Conservation (phyloP, 495 filamentous ascomycete species). For the Hyaloscypha bicolor region DNA sequence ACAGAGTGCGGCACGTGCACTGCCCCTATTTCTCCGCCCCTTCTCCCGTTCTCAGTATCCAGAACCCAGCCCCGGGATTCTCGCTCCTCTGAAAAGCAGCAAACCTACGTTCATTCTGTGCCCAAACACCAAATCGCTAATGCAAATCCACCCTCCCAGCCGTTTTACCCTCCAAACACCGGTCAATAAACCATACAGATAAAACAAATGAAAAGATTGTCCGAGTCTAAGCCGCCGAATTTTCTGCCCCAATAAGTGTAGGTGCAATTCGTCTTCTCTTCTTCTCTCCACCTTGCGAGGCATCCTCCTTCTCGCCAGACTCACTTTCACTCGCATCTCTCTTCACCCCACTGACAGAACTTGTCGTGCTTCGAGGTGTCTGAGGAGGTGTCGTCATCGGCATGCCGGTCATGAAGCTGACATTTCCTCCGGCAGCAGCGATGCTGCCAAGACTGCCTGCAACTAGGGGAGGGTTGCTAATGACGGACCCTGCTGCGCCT, state of each 20-base stretch:
- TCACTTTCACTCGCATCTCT: constrained; percentile 59
- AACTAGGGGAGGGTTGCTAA: constrained; percentile 80
- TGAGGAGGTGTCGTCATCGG: constrained; percentile 70
- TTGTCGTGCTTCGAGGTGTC: constrained; percentile 64
- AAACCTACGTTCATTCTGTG: neutral
- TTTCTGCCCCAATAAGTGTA: constrained; percentile 53
- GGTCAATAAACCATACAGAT: neutral
- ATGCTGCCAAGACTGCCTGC: constrained; percentile 74
- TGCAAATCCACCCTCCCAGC: neutral
- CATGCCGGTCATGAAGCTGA: constrained; percentile 54
- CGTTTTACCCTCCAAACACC: neutral
- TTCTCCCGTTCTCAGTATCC: neutral
- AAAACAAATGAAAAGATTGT: neutral
- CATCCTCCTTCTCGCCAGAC: constrained; percentile 40
- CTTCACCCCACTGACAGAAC: constrained; percentile 51
- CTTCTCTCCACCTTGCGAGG: constrained; percentile 37
- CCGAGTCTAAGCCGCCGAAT: neutral
- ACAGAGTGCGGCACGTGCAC: too few species aligned
- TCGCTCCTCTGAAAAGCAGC: neutral
- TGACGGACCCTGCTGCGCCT: constrained; percentile 40
- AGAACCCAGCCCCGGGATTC: neutral
- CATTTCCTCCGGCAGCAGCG: constrained; percentile 59
- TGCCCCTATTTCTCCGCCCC: too few species aligned
- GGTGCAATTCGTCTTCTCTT: constrained; percentile 83
- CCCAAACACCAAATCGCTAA: neutral